A percentile compares a stretch with the other conserved stretches of the same genome.
These are phyloP conservation scores for Wallacemonas collosoma DNA, from an alignment of 208 protist species.

Conservation along the genomic window DNA sequence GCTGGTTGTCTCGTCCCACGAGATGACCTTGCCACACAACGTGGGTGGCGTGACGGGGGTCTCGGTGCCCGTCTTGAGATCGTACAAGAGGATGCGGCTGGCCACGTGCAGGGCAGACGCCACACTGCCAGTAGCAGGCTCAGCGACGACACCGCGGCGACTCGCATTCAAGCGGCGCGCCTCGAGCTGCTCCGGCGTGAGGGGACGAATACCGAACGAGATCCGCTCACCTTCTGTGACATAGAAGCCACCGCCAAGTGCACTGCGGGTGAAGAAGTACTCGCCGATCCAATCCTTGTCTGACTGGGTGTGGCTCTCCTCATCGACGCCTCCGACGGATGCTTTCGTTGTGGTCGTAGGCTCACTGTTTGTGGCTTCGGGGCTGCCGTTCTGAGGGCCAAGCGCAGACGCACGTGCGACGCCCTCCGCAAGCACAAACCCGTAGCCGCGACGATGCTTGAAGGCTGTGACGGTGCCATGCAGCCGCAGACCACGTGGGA, in stretches of 20 bases:
- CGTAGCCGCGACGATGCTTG: slow-evolving; percentile 86
- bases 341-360: background rate
- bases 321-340: too few relatives aligned
- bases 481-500: slow-evolving; percentile 28
- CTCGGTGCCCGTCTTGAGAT: slow-evolving; percentile 42
- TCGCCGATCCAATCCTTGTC: slow-evolving; percentile 8
- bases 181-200: slow-evolving; percentile 1
- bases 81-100: slow-evolving; percentile 42
- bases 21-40: slow-evolving; percentile 52
- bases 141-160: slow-evolving; percentile 14
- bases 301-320: background rate
- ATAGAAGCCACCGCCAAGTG: slow-evolving; percentile 69
- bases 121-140: background rate
- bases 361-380: background rate
- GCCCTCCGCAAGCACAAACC: slow-evolving; percentile 72
- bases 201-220: slow-evolving; percentile 41
- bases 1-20: slow-evolving; percentile 52
- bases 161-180: slow-evolving; percentile 1
- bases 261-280: slow-evolving; percentile 70
- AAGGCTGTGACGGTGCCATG: slow-evolving; percentile 79
- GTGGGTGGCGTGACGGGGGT: slow-evolving; percentile 42
- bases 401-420: slow-evolving; percentile 18
- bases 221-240: slow-evolving; percentile 76
- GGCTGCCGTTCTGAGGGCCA: background rate
- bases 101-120: slow-evolving; percentile 33